phyloP scores from a whole-genome alignment of 2,329 filamentous ascomycete genomes.

The Phoma sp. region DNA sequence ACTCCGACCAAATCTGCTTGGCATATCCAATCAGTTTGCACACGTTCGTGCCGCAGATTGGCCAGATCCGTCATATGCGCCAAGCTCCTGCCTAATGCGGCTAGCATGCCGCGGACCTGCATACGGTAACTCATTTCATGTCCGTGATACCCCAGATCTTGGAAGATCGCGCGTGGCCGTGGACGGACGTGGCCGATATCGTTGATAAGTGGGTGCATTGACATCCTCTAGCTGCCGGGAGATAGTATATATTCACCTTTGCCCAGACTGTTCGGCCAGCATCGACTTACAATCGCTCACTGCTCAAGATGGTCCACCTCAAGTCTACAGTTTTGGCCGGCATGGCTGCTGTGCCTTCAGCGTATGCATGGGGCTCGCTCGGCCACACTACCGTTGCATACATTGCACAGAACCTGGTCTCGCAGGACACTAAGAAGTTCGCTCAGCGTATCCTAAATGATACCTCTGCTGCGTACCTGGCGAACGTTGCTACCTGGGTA shows the following conservation, averaged over 20 bases:
- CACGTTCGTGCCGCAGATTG: slow-evolving; percentile 18
- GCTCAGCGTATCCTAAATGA: slow-evolving; percentile 54
- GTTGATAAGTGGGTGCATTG: slow-evolving; percentile 20
- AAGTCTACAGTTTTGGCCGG: slow-evolving; percentile 34
- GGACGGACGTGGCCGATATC: slow-evolving; percentile 41
- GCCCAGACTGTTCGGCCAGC: background rate
- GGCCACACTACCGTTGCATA: slow-evolving; percentile 64
- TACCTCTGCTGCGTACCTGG: slow-evolving; percentile 56
- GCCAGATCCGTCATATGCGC: slow-evolving; percentile 3
- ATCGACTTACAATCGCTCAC: background rate
- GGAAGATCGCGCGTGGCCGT: slow-evolving; percentile 26
- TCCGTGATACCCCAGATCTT: slow-evolving; percentile 20
- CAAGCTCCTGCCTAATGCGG: slow-evolving; percentile 36
- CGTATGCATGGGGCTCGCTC: slow-evolving; percentile 59
- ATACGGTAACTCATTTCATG: slow-evolving; percentile 14
- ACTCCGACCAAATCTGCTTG: slow-evolving; percentile 13
- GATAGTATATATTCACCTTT: slow-evolving; percentile 16
- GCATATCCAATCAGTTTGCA: slow-evolving; percentile 12
- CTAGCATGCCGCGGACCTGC: slow-evolving; percentile 33
- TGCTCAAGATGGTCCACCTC: slow-evolving; percentile 30
- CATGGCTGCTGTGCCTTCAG: slow-evolving; percentile 33
- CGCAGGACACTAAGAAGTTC: slow-evolving; percentile 53
- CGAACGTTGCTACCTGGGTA: slow-evolving; percentile 60
- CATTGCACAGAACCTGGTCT: slow-evolving; percentile 60
- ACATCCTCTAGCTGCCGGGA: background rate